Evolutionary conservation across 148 eudicot genomes (phyloP), one percentile per base, ranked within the genome.

Genomic region (Agrostemma githago): DNA sequence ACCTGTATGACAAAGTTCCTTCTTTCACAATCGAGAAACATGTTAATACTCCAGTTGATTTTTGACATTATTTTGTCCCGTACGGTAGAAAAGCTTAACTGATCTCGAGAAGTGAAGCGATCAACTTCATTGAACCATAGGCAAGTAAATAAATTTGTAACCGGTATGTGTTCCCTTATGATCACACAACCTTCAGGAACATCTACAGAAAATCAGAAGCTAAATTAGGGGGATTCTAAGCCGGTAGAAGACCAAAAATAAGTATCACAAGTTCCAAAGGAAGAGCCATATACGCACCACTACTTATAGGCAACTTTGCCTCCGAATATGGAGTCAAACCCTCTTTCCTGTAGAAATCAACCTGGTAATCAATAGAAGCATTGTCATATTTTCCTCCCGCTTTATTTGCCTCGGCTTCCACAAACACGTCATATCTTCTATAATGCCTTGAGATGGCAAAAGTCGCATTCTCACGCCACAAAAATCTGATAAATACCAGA

Each of bases 71-170:
- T 80, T 83, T 80, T 91, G 78, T 93, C 98, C 60, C 98, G 86
- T 37, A 93, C 97, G 61, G 86, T 89, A 57, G 97, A 88, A 83
- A 93, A 93, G 84, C 98, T 93, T 73, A 93, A 80, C 79, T 93
- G 98, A 78, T 93, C 98, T 80, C 98, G 83, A 42, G 98, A 88
- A 73, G 98, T 93, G 81, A 93, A 93, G 19, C 98, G 96, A 77
- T 93, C 98, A 38, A 93, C 97, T 83, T 93, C 98, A 74, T 91
- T 93, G 84, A 91, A 93, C 98, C 98, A 93, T 48, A 89, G 80
- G 79, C 98, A 93, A 78, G 97, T 82, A 79, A 91, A 91, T 56
- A 93, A 85, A 83, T 93, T 89, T 65, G 98, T 89, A 66, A 91
- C 78, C 74, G 98, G 97, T 64, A 83, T 91, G 80, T 93, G 98